Conservation (phyloP, 2,329 filamentous ascomycete genomes). For the Diaporthe amygdali region DNA sequence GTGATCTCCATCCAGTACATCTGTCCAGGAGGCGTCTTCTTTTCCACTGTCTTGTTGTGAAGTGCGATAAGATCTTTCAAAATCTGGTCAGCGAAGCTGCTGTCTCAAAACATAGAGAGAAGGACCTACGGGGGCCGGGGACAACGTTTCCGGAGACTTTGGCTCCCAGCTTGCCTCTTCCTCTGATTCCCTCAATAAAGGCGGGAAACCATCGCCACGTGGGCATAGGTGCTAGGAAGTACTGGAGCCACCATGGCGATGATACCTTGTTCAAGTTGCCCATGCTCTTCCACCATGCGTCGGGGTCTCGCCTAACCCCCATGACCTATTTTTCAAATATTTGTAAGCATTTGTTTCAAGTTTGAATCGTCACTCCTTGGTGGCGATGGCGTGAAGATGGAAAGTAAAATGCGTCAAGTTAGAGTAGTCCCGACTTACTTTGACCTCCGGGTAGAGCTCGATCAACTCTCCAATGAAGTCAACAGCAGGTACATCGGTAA, state of each 20-base stretch:
- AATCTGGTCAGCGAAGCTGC: not conserved
- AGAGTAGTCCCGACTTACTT: conserved; percentile 24
- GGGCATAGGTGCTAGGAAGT: not conserved
- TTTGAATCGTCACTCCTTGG: fast-evolving
- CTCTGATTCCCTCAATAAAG: not conserved
- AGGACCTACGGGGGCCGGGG: not conserved
- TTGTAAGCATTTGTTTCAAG: not conserved
- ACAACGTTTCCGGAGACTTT: conserved; percentile 4
- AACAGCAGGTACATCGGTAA: conserved; percentile 45
- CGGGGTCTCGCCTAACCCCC: conserved; percentile 38
- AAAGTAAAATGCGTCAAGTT: too few species aligned
- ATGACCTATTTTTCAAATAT: conserved; percentile 32
- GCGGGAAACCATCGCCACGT: not conserved
- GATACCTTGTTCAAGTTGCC: conserved; percentile 11
- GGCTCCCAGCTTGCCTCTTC: not conserved
- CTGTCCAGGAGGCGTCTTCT: not conserved
- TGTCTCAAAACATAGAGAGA: not conserved
- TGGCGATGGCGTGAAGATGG: not conserved
- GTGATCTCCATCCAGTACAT: conserved; percentile 16
- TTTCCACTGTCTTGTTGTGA: not conserved
- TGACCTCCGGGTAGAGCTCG: conserved; percentile 48
- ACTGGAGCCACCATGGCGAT: not conserved
- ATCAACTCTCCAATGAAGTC: conserved; percentile 47
- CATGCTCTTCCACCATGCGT: conserved; percentile 36
- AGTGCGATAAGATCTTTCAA: not conserved